These are phyloP conservation scores for Ogataea parapolymorpha DNA, from an alignment of 805 yeast genomes.

Conservation along the genomic window DNA sequence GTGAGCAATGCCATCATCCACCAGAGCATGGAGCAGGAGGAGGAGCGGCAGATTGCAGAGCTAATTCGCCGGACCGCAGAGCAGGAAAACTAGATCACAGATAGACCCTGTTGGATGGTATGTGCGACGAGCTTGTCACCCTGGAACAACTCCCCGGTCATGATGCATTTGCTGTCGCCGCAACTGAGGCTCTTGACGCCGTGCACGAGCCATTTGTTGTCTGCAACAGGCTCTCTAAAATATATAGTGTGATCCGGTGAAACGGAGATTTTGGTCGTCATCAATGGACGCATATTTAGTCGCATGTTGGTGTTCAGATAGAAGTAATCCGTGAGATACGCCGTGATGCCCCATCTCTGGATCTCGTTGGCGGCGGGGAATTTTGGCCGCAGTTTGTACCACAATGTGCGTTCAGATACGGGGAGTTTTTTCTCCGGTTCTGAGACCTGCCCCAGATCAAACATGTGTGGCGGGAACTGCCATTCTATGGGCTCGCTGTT, in stretches of 20 bases:
- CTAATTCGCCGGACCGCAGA: constrained; percentile 14
- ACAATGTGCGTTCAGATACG: constrained; percentile 26
- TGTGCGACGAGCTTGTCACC: constrained; percentile 55
- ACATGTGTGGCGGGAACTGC: constrained; percentile 32
- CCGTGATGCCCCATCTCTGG: constrained; percentile 54
- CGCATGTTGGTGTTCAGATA: constrained; percentile 52
- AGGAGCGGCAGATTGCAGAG: constrained; percentile 25
- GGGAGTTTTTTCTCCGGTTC: constrained; percentile 14
- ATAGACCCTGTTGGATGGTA: constrained; percentile 63
- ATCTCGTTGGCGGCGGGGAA: constrained; percentile 25
- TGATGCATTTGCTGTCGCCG: constrained; percentile 49
- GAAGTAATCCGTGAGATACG: constrained; percentile 57
- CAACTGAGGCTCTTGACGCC: constrained; percentile 48
- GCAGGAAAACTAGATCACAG: constrained; percentile 27
- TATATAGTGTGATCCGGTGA: constrained; percentile 66
- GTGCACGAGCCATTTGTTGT: constrained; percentile 44
- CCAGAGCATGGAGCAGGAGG: constrained; percentile 23
- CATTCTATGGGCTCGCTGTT: constrained; percentile 34
- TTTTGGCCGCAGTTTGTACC: constrained; percentile 34
- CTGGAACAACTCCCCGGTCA: constrained; percentile 55
- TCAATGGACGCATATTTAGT: constrained; percentile 43
- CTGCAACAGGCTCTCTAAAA: constrained; percentile 53
- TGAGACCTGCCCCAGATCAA: constrained; percentile 27
- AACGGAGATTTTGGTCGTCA: constrained; percentile 49
- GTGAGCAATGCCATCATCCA: constrained; percentile 40